Evolutionary conservation across 257 asterid species (phyloP).

Genomic region (Leonotis leonurus): DNA sequence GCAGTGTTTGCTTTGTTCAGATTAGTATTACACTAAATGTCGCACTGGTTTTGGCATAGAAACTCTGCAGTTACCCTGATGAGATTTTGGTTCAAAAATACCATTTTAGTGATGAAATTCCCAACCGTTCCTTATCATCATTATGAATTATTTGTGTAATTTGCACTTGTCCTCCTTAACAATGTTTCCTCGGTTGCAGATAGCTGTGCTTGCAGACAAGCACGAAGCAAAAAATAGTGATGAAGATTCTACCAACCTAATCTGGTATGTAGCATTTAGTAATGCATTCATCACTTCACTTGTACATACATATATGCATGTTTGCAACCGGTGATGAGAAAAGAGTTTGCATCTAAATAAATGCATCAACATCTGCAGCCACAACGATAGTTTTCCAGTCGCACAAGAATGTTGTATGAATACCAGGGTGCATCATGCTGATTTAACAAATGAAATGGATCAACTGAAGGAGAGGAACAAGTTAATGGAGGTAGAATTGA

Average conservation of each 20-base stretch:
- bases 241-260: constrained; percentile 13
- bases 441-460: constrained; percentile 31
- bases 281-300: constrained; percentile 11
- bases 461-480: constrained; percentile 51
- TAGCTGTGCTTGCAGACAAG: neutral
- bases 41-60: neutral
- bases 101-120: neutral
- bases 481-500: constrained; percentile 67
- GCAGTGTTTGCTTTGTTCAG: neutral
- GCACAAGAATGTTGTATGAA: neutral
- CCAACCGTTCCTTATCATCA: neutral
- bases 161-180: neutral
- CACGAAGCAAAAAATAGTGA: constrained; percentile 11
- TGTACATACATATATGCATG: neutral
- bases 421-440: constrained; percentile 17
- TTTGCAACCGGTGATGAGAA: neutral
- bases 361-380: constrained; percentile 23
- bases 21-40: neutral
- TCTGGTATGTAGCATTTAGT: constrained; percentile 10
- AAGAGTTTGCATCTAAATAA: constrained; percentile 4
- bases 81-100: neutral
- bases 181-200: constrained; percentile 10
- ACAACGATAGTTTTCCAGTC: neutral
- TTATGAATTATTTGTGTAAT: neutral
- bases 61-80: neutral